These are phyloP conservation scores for Myotisia sp. DNA, from an alignment of 2,329 filamentous ascomycete species.

Conservation along the genomic window DNA sequence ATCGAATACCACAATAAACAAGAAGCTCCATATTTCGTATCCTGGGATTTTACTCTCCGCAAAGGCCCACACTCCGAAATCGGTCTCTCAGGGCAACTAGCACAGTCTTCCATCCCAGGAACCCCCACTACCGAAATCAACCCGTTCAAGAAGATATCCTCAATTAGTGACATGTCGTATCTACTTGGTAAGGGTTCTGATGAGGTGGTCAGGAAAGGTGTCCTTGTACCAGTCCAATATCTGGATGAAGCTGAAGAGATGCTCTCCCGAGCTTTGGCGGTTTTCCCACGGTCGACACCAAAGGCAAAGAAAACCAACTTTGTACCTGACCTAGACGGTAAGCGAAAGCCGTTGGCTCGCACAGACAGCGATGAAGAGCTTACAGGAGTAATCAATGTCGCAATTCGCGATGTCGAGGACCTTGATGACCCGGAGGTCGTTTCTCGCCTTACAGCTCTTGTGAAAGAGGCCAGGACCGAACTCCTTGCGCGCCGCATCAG, in stretches of 20 bases:
- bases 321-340: conserved; percentile 59
- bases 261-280: conserved; percentile 68
- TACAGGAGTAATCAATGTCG: conserved; percentile 83
- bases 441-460: conserved; percentile 56
- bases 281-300: conserved; percentile 48
- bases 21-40: conserved; percentile 65
- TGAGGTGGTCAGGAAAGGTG: conserved; percentile 78
- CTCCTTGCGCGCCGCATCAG: conserved; percentile 68
- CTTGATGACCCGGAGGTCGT: conserved; percentile 70
- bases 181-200: conserved; percentile 50
- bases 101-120: conserved; percentile 69
- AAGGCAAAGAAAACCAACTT: conserved; percentile 46
- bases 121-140: conserved; percentile 51
- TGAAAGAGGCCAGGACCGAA: conserved; percentile 71
- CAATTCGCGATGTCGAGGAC: conserved; percentile 75
- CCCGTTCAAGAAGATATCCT: conserved; percentile 70
- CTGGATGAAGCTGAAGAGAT: conserved; percentile 87
- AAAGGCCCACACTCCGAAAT: conserved; percentile 89
- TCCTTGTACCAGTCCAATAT: conserved; percentile 85
- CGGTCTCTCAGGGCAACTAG: conserved; percentile 58
- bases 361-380: conserved; percentile 58
- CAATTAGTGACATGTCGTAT: conserved; percentile 94
- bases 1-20: conserved; percentile 68
- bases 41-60: conserved; percentile 90
- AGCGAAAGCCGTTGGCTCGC: conserved; percentile 45